Evolutionary conservation across 1,139 yeast species (phyloP).

Genomic region (Lodderomyces margitis): DNA sequence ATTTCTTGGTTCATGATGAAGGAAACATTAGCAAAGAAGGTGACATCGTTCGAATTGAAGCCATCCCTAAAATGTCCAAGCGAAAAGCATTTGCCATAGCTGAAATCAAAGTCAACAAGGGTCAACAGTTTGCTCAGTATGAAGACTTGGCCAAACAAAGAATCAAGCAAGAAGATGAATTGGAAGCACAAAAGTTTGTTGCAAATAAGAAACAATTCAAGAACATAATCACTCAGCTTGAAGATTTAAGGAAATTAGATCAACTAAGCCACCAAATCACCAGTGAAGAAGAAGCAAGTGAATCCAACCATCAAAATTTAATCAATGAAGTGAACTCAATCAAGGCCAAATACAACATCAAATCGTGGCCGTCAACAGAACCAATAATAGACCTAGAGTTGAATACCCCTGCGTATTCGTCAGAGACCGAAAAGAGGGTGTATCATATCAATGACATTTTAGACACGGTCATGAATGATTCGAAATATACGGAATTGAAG

Average conservation of each 20-base stretch:
- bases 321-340: conserved; percentile 47
- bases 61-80: conserved; percentile 82
- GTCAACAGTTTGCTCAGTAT: conserved; percentile 86
- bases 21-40: conserved; percentile 91
- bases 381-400: conserved; percentile 36
- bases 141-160: conserved; percentile 68
- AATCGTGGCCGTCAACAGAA: conserved; percentile 56
- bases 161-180: conserved; percentile 61
- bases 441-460: conserved; percentile 31
- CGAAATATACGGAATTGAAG: conserved; percentile 26
- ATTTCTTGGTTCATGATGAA: conserved; percentile 91
- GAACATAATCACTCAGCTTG: conserved; percentile 37
- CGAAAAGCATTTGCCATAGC: conserved; percentile 91
- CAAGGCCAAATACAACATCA: conserved; percentile 51
- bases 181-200: conserved; percentile 49
- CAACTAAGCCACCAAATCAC: conserved; percentile 35
- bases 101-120: conserved; percentile 83
- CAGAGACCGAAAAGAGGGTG: conserved; percentile 27
- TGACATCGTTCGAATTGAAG: conserved; percentile 89
- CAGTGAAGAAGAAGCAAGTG: conserved; percentile 15
- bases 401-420: conserved; percentile 18
- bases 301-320: conserved; percentile 37
- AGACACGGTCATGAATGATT: conserved; percentile 29
- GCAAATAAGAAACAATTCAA: conserved; percentile 43
- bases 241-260: conserved; percentile 50